Evolutionary conservation across 805 yeast genomes (phyloP).

Genomic region (Brettanomyces nanus): DNA sequence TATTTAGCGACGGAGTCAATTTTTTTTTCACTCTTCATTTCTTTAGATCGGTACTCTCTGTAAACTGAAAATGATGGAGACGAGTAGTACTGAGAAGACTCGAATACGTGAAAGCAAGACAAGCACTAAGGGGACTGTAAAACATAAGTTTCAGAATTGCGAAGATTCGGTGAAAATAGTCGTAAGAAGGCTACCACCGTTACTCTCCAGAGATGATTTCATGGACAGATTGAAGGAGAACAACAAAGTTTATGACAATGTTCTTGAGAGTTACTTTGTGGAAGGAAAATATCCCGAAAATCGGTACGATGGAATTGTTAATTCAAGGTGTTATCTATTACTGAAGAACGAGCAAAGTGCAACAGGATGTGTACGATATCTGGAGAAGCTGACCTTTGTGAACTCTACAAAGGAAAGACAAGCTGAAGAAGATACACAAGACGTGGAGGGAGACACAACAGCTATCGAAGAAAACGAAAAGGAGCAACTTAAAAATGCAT

Average conservation of each 20-base stretch:
- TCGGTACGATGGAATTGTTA: slow-evolving; percentile 31
- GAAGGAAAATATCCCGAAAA: slow-evolving; percentile 30
- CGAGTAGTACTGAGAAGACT: too few species aligned
- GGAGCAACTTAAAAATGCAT: neutral
- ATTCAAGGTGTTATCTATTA: slow-evolving; percentile 34
- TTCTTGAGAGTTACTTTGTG: slow-evolving; percentile 28
- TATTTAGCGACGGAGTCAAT: too few species aligned
- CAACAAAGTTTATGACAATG: neutral
- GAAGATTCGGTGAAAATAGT: slow-evolving; percentile 25
- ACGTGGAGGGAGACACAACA: too few species aligned
- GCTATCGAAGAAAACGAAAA: neutral
- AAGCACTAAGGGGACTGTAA: too few species aligned
- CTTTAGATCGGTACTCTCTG: too few species aligned
- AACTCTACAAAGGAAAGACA: slow-evolving; percentile 7
- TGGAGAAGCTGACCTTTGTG: slow-evolving; percentile 22
- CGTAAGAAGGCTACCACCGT: slow-evolving; percentile 38
- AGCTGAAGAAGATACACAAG: slow-evolving; percentile 16
- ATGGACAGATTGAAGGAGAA: neutral
- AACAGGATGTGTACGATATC: slow-evolving; percentile 20
- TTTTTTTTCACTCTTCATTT: too few species aligned
- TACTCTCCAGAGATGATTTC: slow-evolving; percentile 24
- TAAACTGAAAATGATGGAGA: too few species aligned
- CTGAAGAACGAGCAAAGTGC: slow-evolving; percentile 25
- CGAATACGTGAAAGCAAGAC: too few species aligned
- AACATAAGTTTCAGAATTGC: too few species aligned